Evolutionary conservation across 805 yeast genomes (phyloP).

Genomic region (Candida maltosa): DNA sequence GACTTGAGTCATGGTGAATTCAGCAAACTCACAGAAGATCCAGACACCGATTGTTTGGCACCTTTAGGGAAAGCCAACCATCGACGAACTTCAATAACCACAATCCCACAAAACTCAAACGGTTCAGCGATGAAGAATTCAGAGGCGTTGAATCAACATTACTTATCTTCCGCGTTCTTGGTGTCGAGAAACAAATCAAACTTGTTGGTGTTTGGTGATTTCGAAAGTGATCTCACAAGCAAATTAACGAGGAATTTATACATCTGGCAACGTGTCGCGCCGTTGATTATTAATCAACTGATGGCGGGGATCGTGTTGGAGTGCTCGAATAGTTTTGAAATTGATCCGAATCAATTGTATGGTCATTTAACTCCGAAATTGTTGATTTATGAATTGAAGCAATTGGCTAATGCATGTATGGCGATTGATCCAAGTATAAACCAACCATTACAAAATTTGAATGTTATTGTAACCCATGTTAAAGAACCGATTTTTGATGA

Average conservation of each 20-base stretch:
- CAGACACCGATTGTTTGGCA: too few relatives aligned
- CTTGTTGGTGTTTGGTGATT: constrained; percentile 76
- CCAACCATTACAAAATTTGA: constrained; percentile 40
- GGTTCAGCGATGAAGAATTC: not conserved
- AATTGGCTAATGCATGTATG: constrained; percentile 16
- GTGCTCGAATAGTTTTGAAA: constrained; percentile 54
- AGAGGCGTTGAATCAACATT: constrained; percentile 10
- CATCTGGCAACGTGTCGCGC: constrained; percentile 60
- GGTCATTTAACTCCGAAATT: constrained; percentile 79
- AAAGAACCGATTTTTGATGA: constrained; percentile 40
- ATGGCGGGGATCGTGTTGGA: constrained; percentile 67
- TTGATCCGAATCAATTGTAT: constrained; percentile 48
- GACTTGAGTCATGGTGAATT: constrained; percentile 32
- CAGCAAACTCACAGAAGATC: constrained; percentile 5
- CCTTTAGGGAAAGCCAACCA: too few relatives aligned
- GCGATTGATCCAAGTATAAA: constrained; percentile 4
- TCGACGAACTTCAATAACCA: constrained; percentile 1
- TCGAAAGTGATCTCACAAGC: constrained; percentile 64
- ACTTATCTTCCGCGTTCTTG: constrained; percentile 60
- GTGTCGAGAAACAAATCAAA: constrained; percentile 28
- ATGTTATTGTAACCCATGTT: constrained; percentile 46
- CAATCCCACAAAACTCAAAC: constrained; percentile 1
- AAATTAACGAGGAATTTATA: constrained; percentile 27
- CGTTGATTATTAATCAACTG: constrained; percentile 30
- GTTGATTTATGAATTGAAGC: constrained; percentile 54